Conservation (phyloP, 495 filamentous ascomycete species). For the Penicillium daleae region DNA sequence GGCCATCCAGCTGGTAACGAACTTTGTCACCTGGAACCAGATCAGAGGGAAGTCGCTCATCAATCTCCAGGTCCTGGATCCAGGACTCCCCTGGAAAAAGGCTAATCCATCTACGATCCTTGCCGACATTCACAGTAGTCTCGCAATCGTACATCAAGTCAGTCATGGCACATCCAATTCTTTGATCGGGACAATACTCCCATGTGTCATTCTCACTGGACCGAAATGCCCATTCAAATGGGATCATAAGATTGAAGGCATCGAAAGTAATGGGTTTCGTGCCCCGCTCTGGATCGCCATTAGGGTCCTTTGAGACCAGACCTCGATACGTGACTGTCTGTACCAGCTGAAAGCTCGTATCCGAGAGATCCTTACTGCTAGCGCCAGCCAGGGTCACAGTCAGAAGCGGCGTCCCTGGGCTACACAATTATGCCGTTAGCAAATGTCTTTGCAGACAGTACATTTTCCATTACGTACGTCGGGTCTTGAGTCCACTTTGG, state of each 20-base stretch:
- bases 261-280: background rate
- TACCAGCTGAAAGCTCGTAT: background rate
- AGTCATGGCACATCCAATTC: background rate
- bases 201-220: background rate
- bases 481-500: background rate
- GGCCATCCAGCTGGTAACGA: background rate
- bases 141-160: background rate
- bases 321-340: background rate
- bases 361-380: background rate
- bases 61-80: background rate
- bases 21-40: background rate
- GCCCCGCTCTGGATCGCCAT: background rate
- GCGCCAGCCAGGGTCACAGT: background rate
- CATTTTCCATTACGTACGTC: background rate
- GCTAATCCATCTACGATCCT: slow-evolving; percentile 1
- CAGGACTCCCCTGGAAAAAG: background rate
- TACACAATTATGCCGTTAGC: background rate
- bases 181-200: background rate
- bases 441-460: background rate
- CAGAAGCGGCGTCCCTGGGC: background rate
- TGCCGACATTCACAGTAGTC: background rate
- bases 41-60: background rate
- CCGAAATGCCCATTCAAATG: background rate
- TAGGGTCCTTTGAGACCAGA: background rate
- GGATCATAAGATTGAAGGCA: background rate